Evolutionary conservation across 352 stramenopile species (phyloP), one percentile per base, ranked within the genome.

Genomic region (Phytopythium kandeliae): DNA sequence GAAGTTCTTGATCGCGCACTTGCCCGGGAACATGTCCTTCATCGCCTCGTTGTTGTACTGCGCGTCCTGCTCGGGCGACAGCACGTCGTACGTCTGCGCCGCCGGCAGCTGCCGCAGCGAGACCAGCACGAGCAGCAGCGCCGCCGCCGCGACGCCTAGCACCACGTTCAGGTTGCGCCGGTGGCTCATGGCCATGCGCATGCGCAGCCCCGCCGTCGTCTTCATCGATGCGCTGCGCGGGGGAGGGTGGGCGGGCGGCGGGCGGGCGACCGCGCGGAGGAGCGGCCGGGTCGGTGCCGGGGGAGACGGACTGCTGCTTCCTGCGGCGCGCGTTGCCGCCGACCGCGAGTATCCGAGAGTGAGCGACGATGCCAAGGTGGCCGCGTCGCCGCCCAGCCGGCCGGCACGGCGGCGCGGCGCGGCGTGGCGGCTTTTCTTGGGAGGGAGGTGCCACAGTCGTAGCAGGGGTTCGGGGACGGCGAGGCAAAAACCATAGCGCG

Each of bases 1-100:
- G 53, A 89, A 92, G 71, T 93, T 92, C 60, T 88, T 84, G 62
- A 94, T 92, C 51, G 76, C 69, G 65, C 84, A 94, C 56, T 91
- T 72, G 47, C 71, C 79, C 0, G 76, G 80, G 68, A 80, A 95
- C 48, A 86, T 55, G 28, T 81, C 60, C 42, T 78, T 61, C 30
- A 89, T 69, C 52, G 77, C 67, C 4, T 52, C 55, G 52, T 67
- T 55, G 51, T 72, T 72, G 37, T 70, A 74, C 35, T 66, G 46
- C 21, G 57, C 49, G n/a, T 67, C 67, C 38, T 81, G 67, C 11
- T 45, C 52, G 9, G 53, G 41, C 4, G 58, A 54, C 35, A 81
- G 59, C 44, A 60, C 46, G 31, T 74, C 65, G 48, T 69, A 65
- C 55, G 62, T 61, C 31, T 63, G 54, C 40, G 40, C 25, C 38